phyloP scores from a whole-genome alignment of 352 stramenopile genomes.

The Globisporangium lucens region DNA sequence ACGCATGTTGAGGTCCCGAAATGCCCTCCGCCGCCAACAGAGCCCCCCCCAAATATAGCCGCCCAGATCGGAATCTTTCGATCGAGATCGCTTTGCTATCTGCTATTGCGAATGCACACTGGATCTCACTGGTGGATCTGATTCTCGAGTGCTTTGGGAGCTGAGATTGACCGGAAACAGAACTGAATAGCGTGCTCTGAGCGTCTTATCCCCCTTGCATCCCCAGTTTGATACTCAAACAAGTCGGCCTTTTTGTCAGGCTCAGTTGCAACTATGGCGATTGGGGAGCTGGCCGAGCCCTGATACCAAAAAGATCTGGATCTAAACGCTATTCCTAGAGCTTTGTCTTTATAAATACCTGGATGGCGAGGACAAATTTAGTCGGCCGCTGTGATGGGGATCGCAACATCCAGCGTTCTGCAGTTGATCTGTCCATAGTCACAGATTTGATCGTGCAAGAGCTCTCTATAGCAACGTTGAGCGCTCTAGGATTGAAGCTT shows the following conservation, averaged over 20 bases:
- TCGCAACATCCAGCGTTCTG: not conserved
- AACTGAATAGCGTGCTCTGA: not conserved
- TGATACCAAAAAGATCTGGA: not conserved
- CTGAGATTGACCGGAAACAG: not conserved
- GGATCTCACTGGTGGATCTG: not conserved
- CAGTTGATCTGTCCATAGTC: not conserved
- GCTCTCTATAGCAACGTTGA: too few species aligned
- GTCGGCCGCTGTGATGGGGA: not conserved
- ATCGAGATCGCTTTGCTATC: not conserved
- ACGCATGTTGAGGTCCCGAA: not conserved
- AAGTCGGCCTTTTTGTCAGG: not conserved
- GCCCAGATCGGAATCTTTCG: not conserved
- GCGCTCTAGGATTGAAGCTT: too few species aligned
- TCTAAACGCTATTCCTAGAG: not conserved
- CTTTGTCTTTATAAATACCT: not conserved
- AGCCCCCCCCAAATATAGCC: constrained; percentile 4
- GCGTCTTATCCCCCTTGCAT: not conserved
- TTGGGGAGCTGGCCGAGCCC: not conserved
- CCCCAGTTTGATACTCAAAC: not conserved
- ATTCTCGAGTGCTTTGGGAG: not conserved
- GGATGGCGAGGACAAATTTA: not conserved
- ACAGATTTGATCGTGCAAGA: not conserved
- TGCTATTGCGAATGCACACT: not conserved
- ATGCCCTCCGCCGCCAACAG: not conserved
- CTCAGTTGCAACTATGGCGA: not conserved